phyloP scores from a whole-genome alignment of 441 rosid species.

The Gossypium schwendimanii region DNA sequence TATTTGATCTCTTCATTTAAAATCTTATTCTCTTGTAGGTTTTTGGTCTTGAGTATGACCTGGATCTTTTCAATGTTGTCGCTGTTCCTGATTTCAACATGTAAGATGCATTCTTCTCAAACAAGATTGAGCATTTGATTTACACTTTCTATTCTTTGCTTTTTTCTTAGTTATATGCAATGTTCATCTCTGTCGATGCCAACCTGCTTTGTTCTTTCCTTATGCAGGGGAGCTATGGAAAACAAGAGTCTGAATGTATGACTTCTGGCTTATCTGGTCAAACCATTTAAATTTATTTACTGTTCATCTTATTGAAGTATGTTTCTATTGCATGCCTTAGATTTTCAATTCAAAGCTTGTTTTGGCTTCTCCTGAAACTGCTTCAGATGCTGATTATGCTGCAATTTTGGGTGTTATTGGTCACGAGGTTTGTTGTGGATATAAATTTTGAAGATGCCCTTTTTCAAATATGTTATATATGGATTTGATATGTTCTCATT shows the following conservation, averaged over 20 bases:
- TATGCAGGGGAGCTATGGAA: constrained; percentile 97
- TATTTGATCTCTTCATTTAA: constrained; percentile 12
- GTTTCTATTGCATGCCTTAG: constrained; percentile 38
- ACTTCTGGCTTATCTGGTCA: constrained; percentile 13
- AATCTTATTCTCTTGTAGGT: constrained; percentile 41
- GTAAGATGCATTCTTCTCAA: constrained; percentile 39
- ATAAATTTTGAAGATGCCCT: neutral
- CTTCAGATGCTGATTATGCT: constrained; percentile 89
- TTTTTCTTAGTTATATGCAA: neutral
- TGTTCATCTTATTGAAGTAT: constrained; percentile 10
- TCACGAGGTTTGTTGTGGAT: constrained; percentile 66
- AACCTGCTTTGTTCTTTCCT: neutral
- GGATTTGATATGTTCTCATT: constrained; percentile 20
- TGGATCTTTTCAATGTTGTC: constrained; percentile 95
- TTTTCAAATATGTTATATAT: neutral
- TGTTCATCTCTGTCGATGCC: neutral
- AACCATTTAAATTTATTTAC: neutral
- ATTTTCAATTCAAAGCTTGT: constrained; percentile 95
- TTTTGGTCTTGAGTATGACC: constrained; percentile 94
- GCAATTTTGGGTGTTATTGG: constrained; percentile 97
- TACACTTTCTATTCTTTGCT: constrained; percentile 3
- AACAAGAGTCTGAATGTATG: constrained; percentile 95
- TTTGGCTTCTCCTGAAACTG: constrained; percentile 97
- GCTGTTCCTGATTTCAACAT: constrained; percentile 96
- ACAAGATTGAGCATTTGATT: neutral